These are phyloP conservation scores for Pleurotus ostreatus DNA, from an alignment of 768 basidiomycete species.

Conservation along the genomic window DNA sequence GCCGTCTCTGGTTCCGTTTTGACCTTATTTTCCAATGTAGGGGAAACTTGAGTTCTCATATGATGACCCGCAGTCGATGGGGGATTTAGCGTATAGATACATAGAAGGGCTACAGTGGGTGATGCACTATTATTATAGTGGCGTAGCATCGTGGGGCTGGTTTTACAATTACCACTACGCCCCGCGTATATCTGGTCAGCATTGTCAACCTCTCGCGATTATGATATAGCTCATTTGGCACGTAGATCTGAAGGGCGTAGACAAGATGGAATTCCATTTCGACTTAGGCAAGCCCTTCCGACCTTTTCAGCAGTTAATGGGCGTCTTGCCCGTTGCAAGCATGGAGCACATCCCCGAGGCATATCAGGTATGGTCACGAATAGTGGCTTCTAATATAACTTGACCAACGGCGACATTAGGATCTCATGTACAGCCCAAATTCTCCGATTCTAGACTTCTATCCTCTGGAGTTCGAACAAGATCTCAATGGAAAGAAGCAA, in stretches of 20 bases:
- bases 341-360: slow-evolving; percentile 84
- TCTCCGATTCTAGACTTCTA: slow-evolving; percentile 96
- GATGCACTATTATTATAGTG: slow-evolving; percentile 97
- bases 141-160: slow-evolving; percentile 98
- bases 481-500: slow-evolving; percentile 96
- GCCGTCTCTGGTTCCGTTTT: neutral
- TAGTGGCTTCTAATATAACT: neutral
- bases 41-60: slow-evolving; percentile 84
- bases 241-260: slow-evolving; percentile 61
- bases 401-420: slow-evolving; percentile 37
- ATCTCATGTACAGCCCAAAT: slow-evolving; percentile 80
- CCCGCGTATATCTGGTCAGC: slow-evolving; percentile 88
- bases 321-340: slow-evolving; percentile 90
- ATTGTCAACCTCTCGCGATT: slow-evolving; percentile 2
- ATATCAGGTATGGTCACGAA: slow-evolving; percentile 56
- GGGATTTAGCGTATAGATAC: slow-evolving; percentile 72
- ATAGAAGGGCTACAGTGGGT: slow-evolving; percentile 98
- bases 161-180: slow-evolving; percentile 99
- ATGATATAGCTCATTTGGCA: neutral
- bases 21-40: slow-evolving; percentile 29
- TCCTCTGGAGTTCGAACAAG: slow-evolving; percentile 84
- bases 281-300: slow-evolving; percentile 85
- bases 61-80: slow-evolving; percentile 63
- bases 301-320: slow-evolving; percentile 97
- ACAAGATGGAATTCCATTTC: slow-evolving; percentile 82